phyloP scores from a whole-genome alignment of 164 flowering plant genomes.

The Magnolia kwangsiensis region DNA sequence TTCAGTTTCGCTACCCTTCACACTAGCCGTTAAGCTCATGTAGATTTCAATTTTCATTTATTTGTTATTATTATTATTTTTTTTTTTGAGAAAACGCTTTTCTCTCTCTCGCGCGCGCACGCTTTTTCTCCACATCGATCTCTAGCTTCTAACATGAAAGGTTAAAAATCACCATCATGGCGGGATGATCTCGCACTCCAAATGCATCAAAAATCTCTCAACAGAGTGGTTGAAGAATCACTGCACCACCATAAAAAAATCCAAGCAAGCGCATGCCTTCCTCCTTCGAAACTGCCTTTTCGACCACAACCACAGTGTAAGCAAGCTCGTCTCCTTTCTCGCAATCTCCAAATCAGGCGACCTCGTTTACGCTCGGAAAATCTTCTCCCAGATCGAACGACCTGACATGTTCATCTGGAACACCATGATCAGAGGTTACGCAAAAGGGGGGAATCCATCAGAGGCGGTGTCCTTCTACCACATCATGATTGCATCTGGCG shows the following conservation, averaged over 20 bases:
- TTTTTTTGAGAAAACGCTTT: too few relatives aligned
- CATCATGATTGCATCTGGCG: slow-evolving; percentile 15
- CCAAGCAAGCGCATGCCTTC: slow-evolving; percentile 22
- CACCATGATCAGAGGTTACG: slow-evolving; percentile 22
- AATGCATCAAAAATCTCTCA: slow-evolving; percentile 7
- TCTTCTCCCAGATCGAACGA: slow-evolving; percentile 9
- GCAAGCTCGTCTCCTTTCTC: slow-evolving; percentile 8
- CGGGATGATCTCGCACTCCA: slow-evolving; percentile 1
- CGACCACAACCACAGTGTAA: slow-evolving; percentile 6
- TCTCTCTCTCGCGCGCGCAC: too few relatives aligned
- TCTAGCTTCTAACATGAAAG: not conserved
- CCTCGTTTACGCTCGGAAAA: not conserved
- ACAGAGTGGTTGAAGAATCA: slow-evolving; percentile 12
- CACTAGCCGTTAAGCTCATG: too few relatives aligned
- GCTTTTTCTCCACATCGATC: not conserved
- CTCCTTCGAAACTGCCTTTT: slow-evolving; percentile 20
- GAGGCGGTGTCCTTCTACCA: slow-evolving; percentile 13
- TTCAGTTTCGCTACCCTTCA: too few relatives aligned
- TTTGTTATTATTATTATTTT: too few relatives aligned
- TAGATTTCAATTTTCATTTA: too few relatives aligned
- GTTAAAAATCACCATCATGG: not conserved
- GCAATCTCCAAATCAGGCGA: slow-evolving; percentile 6
- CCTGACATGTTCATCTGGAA: slow-evolving; percentile 23
- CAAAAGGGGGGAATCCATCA: slow-evolving; percentile 9
- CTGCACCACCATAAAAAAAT: slow-evolving; percentile 19